Evolutionary conservation across 2,329 filamentous ascomycete species (phyloP), one percentile per base, ranked within the genome.

Genomic region (Talaromyces marneffei): DNA sequence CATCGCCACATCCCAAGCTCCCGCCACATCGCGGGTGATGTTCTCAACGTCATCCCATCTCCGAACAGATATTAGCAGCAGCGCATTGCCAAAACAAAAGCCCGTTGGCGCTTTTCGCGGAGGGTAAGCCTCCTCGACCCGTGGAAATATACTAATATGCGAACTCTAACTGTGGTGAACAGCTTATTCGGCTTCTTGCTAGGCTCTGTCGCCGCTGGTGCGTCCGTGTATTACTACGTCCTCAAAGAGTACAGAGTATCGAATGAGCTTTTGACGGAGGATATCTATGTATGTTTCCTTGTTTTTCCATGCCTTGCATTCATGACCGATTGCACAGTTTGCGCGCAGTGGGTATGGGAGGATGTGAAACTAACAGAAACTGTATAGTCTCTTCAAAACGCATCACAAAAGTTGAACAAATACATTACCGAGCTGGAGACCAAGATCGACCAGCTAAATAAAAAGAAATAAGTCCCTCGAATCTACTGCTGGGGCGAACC

Each of bases 141-240:
- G n/a, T n/a, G n/a, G n/a, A n/a, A n/a, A n/a, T 55, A 62, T 65
- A 61, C 68, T 53, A 42, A 9, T n/a, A n/a, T n/a, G 7, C 5
- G 6, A 23, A 4, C 18, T 25, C 52, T 40, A 44, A 63, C 69
- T 33, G 48, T 33, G 5, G 4, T 33, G n/a, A 20, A 14, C n/a
- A 97, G 93, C 62, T 80, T 97, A 63, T 91, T 96, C 70, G 93
- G 93, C 57, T 97, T 97, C 81, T 86, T 97, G 56, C 82, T 94
- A 65, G 93, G 93, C 66, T 87, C 89, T 65, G 87, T 89, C 52
- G 80, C 91, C 57, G 87, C 92, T 48, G 92, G 91, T 70, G 85
- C 84, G 57, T 88, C 86, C 62, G 89, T 95, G 69, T 97, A 97
- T 80, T 92, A 91, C 75, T 97, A 97, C 76, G 85, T 96, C 67